Evolutionary conservation across 306 rosid species (phyloP).

Genomic region (Medicago lupulina): DNA sequence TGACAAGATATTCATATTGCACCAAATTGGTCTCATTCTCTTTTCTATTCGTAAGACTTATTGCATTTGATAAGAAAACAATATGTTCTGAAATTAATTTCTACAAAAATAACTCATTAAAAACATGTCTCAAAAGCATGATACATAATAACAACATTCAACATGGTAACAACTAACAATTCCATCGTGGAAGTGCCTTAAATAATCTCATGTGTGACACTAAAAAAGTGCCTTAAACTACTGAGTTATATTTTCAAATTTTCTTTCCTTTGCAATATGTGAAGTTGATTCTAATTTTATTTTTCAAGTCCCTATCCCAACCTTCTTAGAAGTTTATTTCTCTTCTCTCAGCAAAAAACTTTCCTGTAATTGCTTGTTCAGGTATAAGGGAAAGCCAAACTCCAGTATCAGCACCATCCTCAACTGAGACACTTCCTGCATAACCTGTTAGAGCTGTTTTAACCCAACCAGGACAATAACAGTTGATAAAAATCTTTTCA

Average conservation of each 20-base stretch:
- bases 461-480: constrained; percentile 94
- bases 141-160: background rate
- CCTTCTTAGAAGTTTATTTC: constrained; percentile 64
- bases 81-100: background rate
- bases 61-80: background rate
- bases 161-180: constrained; percentile 9
- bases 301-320: background rate
- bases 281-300: background rate
- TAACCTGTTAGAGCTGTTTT: constrained; percentile 91
- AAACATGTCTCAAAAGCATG: constrained; percentile 13
- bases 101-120: background rate
- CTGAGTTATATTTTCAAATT: background rate
- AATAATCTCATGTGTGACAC: constrained; percentile 2
- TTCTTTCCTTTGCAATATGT: background rate
- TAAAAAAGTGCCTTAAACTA: background rate
- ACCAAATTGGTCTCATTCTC: background rate
- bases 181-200: constrained; percentile 22
- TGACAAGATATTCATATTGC: too few relatives aligned
- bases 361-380: constrained; percentile 74
- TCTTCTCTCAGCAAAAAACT: constrained; percentile 85
- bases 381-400: constrained; percentile 94
- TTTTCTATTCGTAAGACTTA: background rate
- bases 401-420: constrained; percentile 92
- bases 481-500: constrained; percentile 73
- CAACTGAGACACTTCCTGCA: constrained; percentile 79